Evolutionary conservation across 768 basidiomycete genomes (phyloP).

Genomic region (Suillus spraguei): DNA sequence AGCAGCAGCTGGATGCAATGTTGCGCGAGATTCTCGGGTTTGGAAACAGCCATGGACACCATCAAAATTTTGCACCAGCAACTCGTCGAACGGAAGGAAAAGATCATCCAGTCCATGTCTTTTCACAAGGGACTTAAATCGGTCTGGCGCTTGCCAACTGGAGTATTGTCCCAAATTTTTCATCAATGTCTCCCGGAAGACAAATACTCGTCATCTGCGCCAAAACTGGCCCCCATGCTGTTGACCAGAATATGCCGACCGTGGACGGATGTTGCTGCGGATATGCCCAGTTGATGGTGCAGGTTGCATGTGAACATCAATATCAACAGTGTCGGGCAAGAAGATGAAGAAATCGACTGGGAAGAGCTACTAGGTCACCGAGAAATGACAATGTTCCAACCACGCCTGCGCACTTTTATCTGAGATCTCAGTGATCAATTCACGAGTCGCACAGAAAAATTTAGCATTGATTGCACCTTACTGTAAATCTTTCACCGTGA

Average conservation of each 20-base stretch:
- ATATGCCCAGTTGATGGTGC: too few species aligned
- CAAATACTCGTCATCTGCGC: background rate
- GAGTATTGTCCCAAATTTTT: background rate
- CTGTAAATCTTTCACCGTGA: too few species aligned
- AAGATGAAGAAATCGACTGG: too few species aligned
- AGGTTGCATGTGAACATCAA: too few species aligned
- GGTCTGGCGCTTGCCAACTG: slow-evolving; percentile 25
- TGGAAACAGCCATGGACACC: slow-evolving; percentile 19
- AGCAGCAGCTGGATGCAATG: slow-evolving; percentile 20
- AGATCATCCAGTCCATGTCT: slow-evolving; percentile 20
- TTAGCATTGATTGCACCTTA: too few species aligned
- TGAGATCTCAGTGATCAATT: too few species aligned
- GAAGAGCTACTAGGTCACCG: too few species aligned
- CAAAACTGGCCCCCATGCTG: background rate
- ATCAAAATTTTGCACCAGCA: slow-evolving; percentile 14
- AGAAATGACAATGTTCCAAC: too few species aligned
- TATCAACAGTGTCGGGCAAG: too few species aligned
- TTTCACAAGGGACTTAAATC: slow-evolving; percentile 26
- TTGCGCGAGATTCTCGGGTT: slow-evolving; percentile 16
- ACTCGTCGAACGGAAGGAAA: slow-evolving; percentile 15
- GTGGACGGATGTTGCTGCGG: background rate
- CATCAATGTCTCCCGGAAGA: background rate
- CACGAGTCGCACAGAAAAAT: too few species aligned
- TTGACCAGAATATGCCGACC: background rate
- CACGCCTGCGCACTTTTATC: too few species aligned